Conservation (phyloP, 2,329 filamentous ascomycete species). For the Aspergillus texensis region DNA sequence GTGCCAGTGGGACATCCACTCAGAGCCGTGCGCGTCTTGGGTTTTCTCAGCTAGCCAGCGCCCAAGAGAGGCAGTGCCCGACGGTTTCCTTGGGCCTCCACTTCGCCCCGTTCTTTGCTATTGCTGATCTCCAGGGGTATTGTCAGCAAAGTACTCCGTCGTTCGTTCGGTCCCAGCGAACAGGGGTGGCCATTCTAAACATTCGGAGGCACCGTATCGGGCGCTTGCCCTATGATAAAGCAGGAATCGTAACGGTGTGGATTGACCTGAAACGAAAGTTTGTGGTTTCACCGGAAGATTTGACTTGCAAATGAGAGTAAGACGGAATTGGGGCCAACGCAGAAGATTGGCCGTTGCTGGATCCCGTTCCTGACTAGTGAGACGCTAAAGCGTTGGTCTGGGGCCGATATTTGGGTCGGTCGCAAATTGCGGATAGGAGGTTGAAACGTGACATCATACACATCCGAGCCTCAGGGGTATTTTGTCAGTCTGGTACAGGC, state of each 20-base stretch:
- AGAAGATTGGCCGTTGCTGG: background rate
- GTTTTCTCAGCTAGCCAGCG: conserved; percentile 13
- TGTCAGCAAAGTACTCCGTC: conserved; percentile 10
- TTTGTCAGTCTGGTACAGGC: background rate
- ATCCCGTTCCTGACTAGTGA: conserved; percentile 13
- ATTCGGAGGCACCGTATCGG: conserved; percentile 3
- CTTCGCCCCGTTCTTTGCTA: conserved; percentile 6
- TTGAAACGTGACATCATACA: conserved; percentile 13
- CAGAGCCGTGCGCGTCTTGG: conserved; percentile 6
- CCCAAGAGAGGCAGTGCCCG: conserved; percentile 20
- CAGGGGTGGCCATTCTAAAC: conserved; percentile 7
- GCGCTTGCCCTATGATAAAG: conserved; percentile 5
- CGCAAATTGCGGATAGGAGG: conserved; percentile 7
- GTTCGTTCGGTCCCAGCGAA: background rate
- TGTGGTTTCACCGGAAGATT: conserved; percentile 1
- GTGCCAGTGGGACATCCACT: conserved; percentile 10
- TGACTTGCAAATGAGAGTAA: conserved; percentile 3
- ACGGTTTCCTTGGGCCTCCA: conserved; percentile 11
- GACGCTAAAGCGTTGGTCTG: conserved; percentile 3
- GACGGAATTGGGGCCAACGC: background rate
- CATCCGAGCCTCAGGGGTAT: background rate
- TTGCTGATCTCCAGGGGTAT: conserved; percentile 15
- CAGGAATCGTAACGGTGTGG: background rate
- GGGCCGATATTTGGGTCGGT: conserved; percentile 4
- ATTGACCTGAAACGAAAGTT: conserved; percentile 1